These are phyloP conservation scores for Fusarium liriodendri DNA, from an alignment of 2,329 filamentous ascomycete species.

Conservation along the genomic window DNA sequence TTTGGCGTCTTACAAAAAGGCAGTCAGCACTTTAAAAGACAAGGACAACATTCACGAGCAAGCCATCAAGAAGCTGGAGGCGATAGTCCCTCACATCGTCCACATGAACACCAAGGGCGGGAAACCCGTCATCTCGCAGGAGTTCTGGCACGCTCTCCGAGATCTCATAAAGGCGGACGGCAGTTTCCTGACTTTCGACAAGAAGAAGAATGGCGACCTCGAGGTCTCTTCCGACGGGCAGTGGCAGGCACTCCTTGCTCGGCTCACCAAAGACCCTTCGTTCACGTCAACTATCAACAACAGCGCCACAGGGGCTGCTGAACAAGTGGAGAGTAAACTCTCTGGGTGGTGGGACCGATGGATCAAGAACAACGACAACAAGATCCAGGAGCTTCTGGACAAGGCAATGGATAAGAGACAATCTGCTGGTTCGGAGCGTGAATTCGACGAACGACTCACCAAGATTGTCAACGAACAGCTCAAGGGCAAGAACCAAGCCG, in stretches of 20 bases:
- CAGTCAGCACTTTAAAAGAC: conserved; percentile 45
- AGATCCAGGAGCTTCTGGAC: conserved; percentile 47
- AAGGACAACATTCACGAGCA: conserved; percentile 50
- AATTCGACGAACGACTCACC: conserved; percentile 50
- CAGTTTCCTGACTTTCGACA: conserved; percentile 59
- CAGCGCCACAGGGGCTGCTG: conserved; percentile 40
- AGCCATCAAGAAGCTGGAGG: conserved; percentile 57
- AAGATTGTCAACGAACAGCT: conserved; percentile 53
- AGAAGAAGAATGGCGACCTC: conserved; percentile 50
- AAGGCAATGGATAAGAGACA: conserved; percentile 50
- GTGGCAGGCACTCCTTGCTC: conserved; percentile 58
- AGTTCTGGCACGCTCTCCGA: conserved; percentile 74
- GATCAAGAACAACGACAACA: conserved; percentile 61
- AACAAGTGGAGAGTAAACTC: conserved; percentile 46
- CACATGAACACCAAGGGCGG: conserved; percentile 66
- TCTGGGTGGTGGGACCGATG: conserved; percentile 63
- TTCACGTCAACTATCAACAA: conserved; percentile 45
- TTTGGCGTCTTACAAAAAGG: conserved; percentile 44
- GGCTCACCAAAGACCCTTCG: conserved; percentile 51
- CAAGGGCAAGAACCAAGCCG: conserved; percentile 44
- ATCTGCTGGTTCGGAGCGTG: conserved; percentile 46
- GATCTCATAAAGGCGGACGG: conserved; percentile 63
- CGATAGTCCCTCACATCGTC: conserved; percentile 66
- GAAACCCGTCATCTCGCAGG: conserved; percentile 63
- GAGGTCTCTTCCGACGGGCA: conserved; percentile 57